phyloP scores from a whole-genome alignment of 2,329 filamentous ascomycete genomes.

The Botrytis medusae region DNA sequence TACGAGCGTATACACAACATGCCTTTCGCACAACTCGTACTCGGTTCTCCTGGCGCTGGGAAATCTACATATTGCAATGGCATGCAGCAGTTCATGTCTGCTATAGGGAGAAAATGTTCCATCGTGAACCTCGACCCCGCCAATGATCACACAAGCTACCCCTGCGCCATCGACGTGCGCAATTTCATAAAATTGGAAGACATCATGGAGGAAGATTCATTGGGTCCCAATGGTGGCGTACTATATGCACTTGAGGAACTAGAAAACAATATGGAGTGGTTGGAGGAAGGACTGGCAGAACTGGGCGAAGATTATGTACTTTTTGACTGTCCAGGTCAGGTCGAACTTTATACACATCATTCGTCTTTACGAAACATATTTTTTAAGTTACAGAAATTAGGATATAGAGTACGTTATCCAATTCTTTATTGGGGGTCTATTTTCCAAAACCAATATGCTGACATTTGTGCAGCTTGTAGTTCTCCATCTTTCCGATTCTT shows the following conservation, averaged over 20 bases:
- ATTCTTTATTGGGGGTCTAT: slow-evolving; percentile 13
- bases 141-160: slow-evolving; percentile 89
- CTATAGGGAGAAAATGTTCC: slow-evolving; percentile 91
- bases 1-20: slow-evolving; percentile 26
- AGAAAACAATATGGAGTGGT: slow-evolving; percentile 90
- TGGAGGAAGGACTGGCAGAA: slow-evolving; percentile 76
- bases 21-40: slow-evolving; percentile 59
- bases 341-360: slow-evolving; percentile 96
- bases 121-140: slow-evolving; percentile 96
- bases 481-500: slow-evolving; percentile 90
- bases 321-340: slow-evolving; percentile 95
- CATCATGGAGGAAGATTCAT: slow-evolving; percentile 85
- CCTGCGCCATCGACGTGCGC: slow-evolving; percentile 86
- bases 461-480: slow-evolving; percentile 71
- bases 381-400: slow-evolving; percentile 83
- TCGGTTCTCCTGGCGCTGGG: slow-evolving; percentile 91
- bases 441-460: slow-evolving; percentile 28
- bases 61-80: slow-evolving; percentile 99
- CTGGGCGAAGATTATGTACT: slow-evolving; percentile 88
- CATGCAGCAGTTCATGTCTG: slow-evolving; percentile 97
- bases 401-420: slow-evolving; percentile 72
- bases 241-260: slow-evolving; percentile 94
- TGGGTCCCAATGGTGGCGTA: slow-evolving; percentile 90
- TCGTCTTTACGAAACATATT: slow-evolving; percentile 89
- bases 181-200: slow-evolving; percentile 87